These are phyloP conservation scores for Cenchrus purpureus DNA, from an alignment of 176 grass and related monocot species.

Conservation along the genomic window DNA sequence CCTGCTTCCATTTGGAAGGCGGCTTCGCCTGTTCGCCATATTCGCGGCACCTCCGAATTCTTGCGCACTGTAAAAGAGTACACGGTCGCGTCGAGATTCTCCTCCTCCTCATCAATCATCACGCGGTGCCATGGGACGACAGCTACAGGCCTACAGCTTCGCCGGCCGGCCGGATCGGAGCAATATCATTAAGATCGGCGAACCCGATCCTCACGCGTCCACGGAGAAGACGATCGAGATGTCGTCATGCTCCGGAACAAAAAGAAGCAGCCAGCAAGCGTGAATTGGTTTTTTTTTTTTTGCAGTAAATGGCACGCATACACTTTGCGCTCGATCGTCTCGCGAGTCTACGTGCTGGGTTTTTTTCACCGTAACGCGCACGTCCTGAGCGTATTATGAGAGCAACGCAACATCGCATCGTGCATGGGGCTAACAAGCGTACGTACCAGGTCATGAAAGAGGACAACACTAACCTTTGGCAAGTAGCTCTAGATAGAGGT, in stretches of 20 bases:
- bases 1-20: not conserved
- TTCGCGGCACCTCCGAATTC: too few relatives aligned
- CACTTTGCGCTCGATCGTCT: not conserved
- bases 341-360: not conserved
- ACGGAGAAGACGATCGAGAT: not conserved
- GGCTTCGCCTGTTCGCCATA: not conserved
- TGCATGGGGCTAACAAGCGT: not conserved
- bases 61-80: too few relatives aligned
- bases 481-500: not conserved
- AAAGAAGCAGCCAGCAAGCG: not conserved
- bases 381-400: not conserved
- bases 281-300: not conserved
- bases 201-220: not conserved
- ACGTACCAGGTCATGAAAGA: not conserved
- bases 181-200: not conserved
- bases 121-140: too few relatives aligned
- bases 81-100: too few relatives aligned
- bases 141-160: not conserved
- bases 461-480: not conserved
- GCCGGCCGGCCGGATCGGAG: not conserved
- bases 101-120: too few relatives aligned
- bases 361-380: not conserved
- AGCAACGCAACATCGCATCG: not conserved
- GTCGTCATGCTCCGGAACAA: not conserved
- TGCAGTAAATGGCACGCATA: not conserved